phyloP scores from a whole-genome alignment of 2,329 filamentous ascomycete species.

The Aspergillus sojae region DNA sequence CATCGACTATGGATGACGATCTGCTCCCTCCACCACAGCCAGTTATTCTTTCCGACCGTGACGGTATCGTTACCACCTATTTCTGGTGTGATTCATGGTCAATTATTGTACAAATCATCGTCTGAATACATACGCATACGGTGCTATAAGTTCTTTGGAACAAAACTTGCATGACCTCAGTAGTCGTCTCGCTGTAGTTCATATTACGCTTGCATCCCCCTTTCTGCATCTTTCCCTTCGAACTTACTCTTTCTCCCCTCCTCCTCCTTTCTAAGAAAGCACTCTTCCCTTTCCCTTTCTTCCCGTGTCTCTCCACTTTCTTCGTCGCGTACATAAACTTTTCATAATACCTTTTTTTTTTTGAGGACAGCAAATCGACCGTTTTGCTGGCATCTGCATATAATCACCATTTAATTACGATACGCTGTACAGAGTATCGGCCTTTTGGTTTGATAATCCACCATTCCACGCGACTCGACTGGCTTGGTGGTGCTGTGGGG shows the following conservation, averaged over 20 bases:
- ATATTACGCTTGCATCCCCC: constrained; percentile 4
- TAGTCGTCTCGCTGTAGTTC: neutral
- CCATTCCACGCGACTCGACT: constrained; percentile 32
- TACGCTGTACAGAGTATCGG: constrained; percentile 13
- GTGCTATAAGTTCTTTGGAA: no score
- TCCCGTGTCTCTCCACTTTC: constrained; percentile 4
- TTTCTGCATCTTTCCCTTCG: constrained; percentile 20
- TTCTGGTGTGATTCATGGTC: neutral
- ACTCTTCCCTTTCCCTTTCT: constrained; percentile 14
- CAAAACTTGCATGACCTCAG: constrained; percentile 1
- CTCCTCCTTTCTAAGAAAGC: neutral
- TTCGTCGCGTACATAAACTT: neutral
- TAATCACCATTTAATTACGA: constrained; percentile 7
- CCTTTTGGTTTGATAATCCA: constrained; percentile 15
- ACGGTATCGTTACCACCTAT: constrained; percentile 23
- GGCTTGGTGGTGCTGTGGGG: constrained; percentile 38
- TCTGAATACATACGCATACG: neutral
- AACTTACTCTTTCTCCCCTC: constrained; percentile 16
- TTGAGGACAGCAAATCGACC: neutral
- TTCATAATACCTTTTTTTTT: neutral
- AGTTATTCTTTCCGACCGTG: constrained; percentile 8
- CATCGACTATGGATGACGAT: constrained; percentile 17
- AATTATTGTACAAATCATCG: neutral
- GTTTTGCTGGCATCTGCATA: neutral
- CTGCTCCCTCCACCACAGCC: constrained; percentile 14